These are phyloP conservation scores for Neocatenulostroma microsporum DNA, from an alignment of 2,329 filamentous ascomycete genomes.

Conservation along the genomic window DNA sequence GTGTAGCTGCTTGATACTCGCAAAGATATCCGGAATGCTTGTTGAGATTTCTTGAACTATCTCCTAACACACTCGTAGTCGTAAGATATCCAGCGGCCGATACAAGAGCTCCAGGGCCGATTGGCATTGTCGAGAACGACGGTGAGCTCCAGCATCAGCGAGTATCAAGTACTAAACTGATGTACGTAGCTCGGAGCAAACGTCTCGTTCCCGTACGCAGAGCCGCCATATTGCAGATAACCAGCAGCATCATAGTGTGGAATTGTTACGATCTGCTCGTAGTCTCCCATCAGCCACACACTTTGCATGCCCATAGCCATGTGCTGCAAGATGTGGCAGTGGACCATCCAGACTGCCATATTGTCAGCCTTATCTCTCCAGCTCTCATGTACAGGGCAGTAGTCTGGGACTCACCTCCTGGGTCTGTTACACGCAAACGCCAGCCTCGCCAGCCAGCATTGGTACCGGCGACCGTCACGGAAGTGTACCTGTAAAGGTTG, in stretches of 20 bases:
- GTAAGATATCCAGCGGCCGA: no score
- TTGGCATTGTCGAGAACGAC: no score
- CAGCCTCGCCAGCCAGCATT: constrained; percentile 54
- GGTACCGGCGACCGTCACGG: constrained; percentile 33
- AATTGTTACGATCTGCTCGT: constrained; percentile 31
- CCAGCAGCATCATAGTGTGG: constrained; percentile 31
- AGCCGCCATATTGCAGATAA: constrained; percentile 39
- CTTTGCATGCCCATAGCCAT: constrained; percentile 51
- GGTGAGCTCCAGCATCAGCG: no score
- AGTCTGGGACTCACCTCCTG: no score
- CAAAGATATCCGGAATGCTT: no score
- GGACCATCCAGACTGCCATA: constrained; percentile 58
- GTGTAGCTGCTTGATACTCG: no score
- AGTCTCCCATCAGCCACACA: constrained; percentile 41
- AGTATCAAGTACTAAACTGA: no score
- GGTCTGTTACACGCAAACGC: constrained; percentile 46
- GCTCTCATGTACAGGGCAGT: no score
- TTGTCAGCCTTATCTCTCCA: no score
- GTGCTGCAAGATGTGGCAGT: constrained; percentile 53
- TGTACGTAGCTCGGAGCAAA: constrained; percentile 17
- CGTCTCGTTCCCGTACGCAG: constrained; percentile 34
- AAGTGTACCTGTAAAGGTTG: constrained; percentile 49
- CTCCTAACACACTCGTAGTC: no score
- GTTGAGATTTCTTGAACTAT: no score
- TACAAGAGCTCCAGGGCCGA: no score